Evolutionary conservation across 2,329 filamentous ascomycete species (phyloP).

Genomic region (Achaetomium macrosporum): DNA sequence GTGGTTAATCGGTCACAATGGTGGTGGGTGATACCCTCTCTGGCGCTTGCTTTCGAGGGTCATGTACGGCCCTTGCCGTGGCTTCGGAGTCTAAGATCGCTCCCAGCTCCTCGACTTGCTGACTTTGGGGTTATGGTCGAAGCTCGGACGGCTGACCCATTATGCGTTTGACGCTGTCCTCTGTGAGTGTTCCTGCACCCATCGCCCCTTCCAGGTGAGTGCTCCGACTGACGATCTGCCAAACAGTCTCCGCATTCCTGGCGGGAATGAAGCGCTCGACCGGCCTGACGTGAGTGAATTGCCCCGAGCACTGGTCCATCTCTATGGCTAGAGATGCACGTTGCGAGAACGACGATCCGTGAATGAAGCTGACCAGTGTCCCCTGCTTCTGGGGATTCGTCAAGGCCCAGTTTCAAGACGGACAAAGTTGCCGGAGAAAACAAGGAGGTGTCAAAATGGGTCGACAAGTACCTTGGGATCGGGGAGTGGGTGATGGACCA

Average conservation of each 20-base stretch:
- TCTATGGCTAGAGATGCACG: background rate
- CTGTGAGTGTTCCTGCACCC: conserved; percentile 48
- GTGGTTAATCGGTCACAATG: conserved; percentile 23
- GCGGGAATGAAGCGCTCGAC: conserved; percentile 97
- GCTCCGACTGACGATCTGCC: background rate
- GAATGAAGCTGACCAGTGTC: conserved; percentile 36
- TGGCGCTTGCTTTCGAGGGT: conserved; percentile 5
- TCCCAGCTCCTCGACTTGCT: conserved; percentile 59
- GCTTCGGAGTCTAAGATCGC: conserved; percentile 35
- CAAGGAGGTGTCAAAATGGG: conserved; percentile 78
- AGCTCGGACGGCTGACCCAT: conserved; percentile 90
- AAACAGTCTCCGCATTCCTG: conserved; percentile 86
- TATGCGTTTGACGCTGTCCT: conserved; percentile 96
- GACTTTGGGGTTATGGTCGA: conserved; percentile 62
- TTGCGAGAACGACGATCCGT: background rate
- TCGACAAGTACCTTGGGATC: conserved; percentile 87
- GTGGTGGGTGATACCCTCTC: conserved; percentile 24
- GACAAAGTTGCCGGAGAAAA: conserved; percentile 75
- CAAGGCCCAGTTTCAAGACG: conserved; percentile 74
- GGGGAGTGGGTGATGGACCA: conserved; percentile 99
- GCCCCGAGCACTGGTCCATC: background rate
- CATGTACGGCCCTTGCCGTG: conserved; percentile 16
- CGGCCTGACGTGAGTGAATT: conserved; percentile 80
- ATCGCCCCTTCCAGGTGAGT: background rate
- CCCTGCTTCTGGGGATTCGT: conserved; percentile 34